Evolutionary conservation across 2,329 filamentous ascomycete genomes (phyloP).

Genomic region (Colletotrichum higginsianum): DNA sequence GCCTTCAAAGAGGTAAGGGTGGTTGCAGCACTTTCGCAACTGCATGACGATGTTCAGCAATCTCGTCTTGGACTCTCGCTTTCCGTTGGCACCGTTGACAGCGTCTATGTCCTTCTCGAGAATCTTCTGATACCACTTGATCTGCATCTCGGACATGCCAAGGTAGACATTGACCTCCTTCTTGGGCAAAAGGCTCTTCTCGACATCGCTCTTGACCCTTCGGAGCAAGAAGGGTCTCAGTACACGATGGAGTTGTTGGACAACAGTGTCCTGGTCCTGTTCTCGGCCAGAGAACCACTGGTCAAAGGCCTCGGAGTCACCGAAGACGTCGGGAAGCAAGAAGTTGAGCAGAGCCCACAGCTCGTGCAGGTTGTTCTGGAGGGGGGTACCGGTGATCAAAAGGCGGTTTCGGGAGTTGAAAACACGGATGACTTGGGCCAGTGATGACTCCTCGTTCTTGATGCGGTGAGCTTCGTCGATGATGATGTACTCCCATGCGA

Average conservation of each 20-base stretch:
- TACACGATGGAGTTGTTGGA: slow-evolving; percentile 95
- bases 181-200: slow-evolving; percentile 97
- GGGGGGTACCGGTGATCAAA: slow-evolving; percentile 94
- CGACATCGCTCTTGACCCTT: slow-evolving; percentile 96
- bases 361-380: slow-evolving; percentile 98
- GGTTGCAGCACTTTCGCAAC: slow-evolving; percentile 98
- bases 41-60: slow-evolving; percentile 99
- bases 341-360: slow-evolving; percentile 98
- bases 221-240: slow-evolving; percentile 93
- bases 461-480: slow-evolving; percentile 98
- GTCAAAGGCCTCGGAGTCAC: slow-evolving; percentile 96
- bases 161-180: slow-evolving; percentile 98
- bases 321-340: slow-evolving; percentile 96
- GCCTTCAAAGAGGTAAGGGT: slow-evolving; percentile 97
- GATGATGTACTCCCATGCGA: slow-evolving; percentile 99
- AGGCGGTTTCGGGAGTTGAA: slow-evolving; percentile 97
- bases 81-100: slow-evolving; percentile 95
- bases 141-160: slow-evolving; percentile 99
- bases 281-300: slow-evolving; percentile 97
- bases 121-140: slow-evolving; percentile 99
- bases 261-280: slow-evolving; percentile 93
- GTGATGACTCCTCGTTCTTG: slow-evolving; percentile 98
- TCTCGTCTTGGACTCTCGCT: slow-evolving; percentile 97
- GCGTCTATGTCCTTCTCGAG: slow-evolving; percentile 99
- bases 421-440: slow-evolving; percentile 95